Percentiles rank a stretch among this genome's conserved stretches.
Conservation (phyloP, 73 alveolate genomes). For the Loxodes magnus region DNA sequence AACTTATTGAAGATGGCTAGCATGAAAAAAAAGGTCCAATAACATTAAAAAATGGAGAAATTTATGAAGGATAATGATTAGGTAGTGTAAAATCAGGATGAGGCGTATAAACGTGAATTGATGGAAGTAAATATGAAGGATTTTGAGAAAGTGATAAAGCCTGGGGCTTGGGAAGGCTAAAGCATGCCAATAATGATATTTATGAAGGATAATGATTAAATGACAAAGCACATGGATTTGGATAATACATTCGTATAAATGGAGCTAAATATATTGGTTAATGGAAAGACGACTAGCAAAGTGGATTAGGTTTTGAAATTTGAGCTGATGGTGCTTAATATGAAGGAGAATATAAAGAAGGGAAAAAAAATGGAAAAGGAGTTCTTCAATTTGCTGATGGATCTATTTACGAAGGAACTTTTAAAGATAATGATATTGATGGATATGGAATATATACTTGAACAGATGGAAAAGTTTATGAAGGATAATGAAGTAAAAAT, state of each 20-base stretch:
- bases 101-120: too few relatives aligned
- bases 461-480: constrained; percentile 41
- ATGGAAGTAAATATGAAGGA: too few relatives aligned
- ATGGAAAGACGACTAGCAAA: constrained; percentile 18
- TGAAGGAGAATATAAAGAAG: constrained; percentile 31
- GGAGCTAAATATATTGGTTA: constrained; percentile 28
- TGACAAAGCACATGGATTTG: constrained; percentile 19
- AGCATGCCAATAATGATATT: constrained; percentile 13
- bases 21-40: too few relatives aligned
- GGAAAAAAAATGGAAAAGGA: constrained; percentile 39
- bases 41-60: too few relatives aligned
- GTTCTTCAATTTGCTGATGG: constrained; percentile 23
- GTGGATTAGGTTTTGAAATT: constrained; percentile 24
- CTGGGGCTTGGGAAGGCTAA: constrained; percentile 24
- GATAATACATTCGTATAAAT: constrained; percentile 22
- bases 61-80: too few relatives aligned
- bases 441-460: constrained; percentile 44
- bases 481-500: constrained; percentile 46
- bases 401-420: constrained; percentile 25
- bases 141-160: constrained; percentile 19
- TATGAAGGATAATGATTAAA: constrained; percentile 34
- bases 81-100: too few relatives aligned
- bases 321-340: constrained; percentile 20
- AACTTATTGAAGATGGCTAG: too few relatives aligned
- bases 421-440: constrained; percentile 23